Evolutionary conservation across 768 basidiomycete species (phyloP).

Genomic region (Coprinopsis marcescibilis): DNA sequence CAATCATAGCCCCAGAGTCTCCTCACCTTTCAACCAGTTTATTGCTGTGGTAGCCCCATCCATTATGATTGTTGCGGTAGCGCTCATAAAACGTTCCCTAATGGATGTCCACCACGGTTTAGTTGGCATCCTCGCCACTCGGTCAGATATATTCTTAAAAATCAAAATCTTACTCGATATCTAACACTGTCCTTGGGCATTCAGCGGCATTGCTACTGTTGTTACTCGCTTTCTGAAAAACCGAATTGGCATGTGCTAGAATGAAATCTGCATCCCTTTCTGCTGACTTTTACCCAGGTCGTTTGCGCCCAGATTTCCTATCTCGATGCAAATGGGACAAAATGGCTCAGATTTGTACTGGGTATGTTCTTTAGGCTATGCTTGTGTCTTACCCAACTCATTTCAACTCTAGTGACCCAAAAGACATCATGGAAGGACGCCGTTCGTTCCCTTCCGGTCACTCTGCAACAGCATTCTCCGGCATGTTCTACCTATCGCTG

Average conservation of each 20-base stretch:
- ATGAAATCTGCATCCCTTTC: neutral
- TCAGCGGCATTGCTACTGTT: conserved; percentile 40
- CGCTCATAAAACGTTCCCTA: conserved; percentile 37
- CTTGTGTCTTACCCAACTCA: conserved; percentile 1
- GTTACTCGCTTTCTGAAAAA: conserved; percentile 52
- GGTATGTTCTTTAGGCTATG: conserved; percentile 30
- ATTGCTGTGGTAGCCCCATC: conserved; percentile 45
- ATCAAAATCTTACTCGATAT: neutral
- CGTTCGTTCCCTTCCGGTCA: conserved; percentile 69
- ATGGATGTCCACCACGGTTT: conserved; percentile 53
- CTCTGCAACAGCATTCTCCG: conserved; percentile 59
- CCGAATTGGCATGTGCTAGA: conserved; percentile 39
- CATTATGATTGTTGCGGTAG: conserved; percentile 29
- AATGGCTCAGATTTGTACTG: conserved; percentile 42
- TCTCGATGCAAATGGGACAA: conserved; percentile 59
- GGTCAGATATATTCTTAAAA: conserved; percentile 18
- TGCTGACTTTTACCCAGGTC: conserved; percentile 23
- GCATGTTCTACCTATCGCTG: conserved; percentile 58
- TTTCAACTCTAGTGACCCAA: conserved; percentile 23
- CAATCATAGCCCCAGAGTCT: conserved; percentile 32
- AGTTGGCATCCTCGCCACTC: conserved; percentile 40
- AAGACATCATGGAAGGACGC: conserved; percentile 41
- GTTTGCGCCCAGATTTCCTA: conserved; percentile 64
- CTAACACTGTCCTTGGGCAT: conserved; percentile 6
- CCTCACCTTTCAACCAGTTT: conserved; percentile 39